phyloP scores from a whole-genome alignment of 73 alveolate species.

The Uronychia binucleata region DNA sequence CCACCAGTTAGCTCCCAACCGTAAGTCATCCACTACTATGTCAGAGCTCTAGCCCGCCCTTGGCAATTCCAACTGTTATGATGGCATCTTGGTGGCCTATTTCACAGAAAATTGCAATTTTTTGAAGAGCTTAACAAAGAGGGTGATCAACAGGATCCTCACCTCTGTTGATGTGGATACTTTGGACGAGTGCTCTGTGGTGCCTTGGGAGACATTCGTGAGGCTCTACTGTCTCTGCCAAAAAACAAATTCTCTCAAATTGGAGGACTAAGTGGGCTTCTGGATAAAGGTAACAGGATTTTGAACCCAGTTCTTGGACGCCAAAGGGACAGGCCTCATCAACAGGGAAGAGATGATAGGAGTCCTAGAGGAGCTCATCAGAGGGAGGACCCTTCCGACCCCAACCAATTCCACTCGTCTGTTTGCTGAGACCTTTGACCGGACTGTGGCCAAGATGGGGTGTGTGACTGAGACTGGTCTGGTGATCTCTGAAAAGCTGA shows the following conservation, averaged over 20 bases:
- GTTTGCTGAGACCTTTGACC: slow-evolving; percentile 52
- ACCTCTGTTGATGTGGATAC: not conserved
- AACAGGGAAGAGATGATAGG: slow-evolving; percentile 6
- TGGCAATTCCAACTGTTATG: no score
- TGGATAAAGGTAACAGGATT: not conserved
- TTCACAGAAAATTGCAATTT: not conserved
- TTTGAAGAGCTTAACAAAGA: not conserved
- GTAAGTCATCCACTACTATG: no score
- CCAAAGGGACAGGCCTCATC: slow-evolving; percentile 36
- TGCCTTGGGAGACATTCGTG: not conserved
- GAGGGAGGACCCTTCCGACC: slow-evolving; percentile 51
- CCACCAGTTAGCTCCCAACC: no score
- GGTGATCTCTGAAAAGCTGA: not conserved
- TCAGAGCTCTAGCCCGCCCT: no score
- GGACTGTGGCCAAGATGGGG: slow-evolving; percentile 13
- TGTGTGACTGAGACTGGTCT: slow-evolving; percentile 5
- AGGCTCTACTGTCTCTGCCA: not conserved
- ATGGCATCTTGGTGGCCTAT: not conserved
- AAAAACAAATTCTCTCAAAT: not conserved
- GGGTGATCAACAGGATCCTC: not conserved
- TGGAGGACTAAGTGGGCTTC: not conserved
- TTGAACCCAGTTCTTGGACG: slow-evolving; percentile 46
- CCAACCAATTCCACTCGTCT: slow-evolving; percentile 56
- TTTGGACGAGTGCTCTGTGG: not conserved
- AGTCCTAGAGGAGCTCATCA: slow-evolving; percentile 45